A percentile compares a stretch with the other conserved stretches of the same genome.
These are phyloP conservation scores for Citrus maxima DNA, from an alignment of 345 rosid species.

Conservation along the genomic window DNA sequence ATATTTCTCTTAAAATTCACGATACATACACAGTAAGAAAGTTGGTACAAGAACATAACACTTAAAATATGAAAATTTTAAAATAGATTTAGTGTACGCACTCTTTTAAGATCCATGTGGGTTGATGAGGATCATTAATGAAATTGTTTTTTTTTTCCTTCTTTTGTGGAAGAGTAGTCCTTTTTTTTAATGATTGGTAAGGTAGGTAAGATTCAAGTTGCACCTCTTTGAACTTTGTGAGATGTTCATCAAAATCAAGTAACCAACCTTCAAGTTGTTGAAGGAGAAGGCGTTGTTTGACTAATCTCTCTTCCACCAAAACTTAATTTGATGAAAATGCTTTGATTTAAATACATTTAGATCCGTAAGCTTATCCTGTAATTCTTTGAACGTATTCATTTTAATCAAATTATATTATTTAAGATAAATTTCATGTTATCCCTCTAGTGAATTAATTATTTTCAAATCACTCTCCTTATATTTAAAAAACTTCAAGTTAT, in stretches of 20 bases:
- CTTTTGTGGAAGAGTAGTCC: background rate
- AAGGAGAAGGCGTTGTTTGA: background rate
- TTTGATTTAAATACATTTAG: background rate
- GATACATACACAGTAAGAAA: no score
- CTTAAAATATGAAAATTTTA: no score
- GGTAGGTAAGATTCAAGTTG: background rate
- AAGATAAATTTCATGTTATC: no score
- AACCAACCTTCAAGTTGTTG: background rate
- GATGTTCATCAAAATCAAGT: background rate
- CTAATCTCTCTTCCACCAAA: background rate
- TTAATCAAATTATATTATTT: no score
- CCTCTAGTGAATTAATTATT: no score
- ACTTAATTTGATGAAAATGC: background rate
- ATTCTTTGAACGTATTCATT: no score
- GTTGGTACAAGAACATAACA: no score
- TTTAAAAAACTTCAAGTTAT: no score
- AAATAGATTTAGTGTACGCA: no score
- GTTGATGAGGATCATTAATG: background rate
- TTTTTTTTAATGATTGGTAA: no score
- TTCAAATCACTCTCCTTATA: rapidly evolving
- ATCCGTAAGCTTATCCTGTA: no score
- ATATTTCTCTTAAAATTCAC: no score
- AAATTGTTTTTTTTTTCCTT: background rate
- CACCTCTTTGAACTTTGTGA: background rate
- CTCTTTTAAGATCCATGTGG: background rate